A percentile compares a stretch with the other conserved stretches of the same genome.
Conservation (phyloP, 768 basidiomycete species). For the Phanerodontia chrysosporium region DNA sequence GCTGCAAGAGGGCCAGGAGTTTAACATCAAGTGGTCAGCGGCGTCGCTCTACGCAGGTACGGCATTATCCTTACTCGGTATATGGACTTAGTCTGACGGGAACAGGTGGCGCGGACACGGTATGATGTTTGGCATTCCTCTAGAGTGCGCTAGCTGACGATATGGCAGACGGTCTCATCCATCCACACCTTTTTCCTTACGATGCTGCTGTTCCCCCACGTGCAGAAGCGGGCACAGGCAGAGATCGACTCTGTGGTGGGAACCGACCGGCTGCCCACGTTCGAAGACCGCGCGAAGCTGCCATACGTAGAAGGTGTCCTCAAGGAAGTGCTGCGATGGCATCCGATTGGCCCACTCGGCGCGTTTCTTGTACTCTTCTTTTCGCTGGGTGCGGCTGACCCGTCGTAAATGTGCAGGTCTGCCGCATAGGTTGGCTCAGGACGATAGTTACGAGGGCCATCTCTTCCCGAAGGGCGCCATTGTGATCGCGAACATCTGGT, state of each 20-base stretch:
- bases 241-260: constrained; percentile 18
- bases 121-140: constrained; percentile 13
- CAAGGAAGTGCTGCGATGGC: constrained; percentile 29
- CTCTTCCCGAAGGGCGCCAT: constrained; percentile 31
- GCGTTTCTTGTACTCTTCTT: neutral
- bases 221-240: constrained; percentile 14
- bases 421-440: constrained; percentile 28
- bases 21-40: constrained; percentile 60
- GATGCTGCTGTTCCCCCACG: constrained; percentile 16
- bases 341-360: constrained; percentile 16
- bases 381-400: neutral
- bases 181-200: constrained; percentile 7
- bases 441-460: constrained; percentile 31
- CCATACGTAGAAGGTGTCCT: constrained; percentile 17
- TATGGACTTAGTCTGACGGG: no score
- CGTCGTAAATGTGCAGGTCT: constrained; percentile 17
- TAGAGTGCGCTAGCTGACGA: neutral
- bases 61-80: neutral
- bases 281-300: constrained; percentile 3
- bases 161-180: constrained; percentile 7
- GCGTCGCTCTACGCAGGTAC: constrained; percentile 20
- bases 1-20: constrained; percentile 50
- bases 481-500: constrained; percentile 32
- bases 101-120: constrained; percentile 35
- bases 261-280: constrained; percentile 2